Evolutionary conservation across 1,284 basidiomycete species (phyloP).

Genomic region (Tetrapyrgos nigripes): DNA sequence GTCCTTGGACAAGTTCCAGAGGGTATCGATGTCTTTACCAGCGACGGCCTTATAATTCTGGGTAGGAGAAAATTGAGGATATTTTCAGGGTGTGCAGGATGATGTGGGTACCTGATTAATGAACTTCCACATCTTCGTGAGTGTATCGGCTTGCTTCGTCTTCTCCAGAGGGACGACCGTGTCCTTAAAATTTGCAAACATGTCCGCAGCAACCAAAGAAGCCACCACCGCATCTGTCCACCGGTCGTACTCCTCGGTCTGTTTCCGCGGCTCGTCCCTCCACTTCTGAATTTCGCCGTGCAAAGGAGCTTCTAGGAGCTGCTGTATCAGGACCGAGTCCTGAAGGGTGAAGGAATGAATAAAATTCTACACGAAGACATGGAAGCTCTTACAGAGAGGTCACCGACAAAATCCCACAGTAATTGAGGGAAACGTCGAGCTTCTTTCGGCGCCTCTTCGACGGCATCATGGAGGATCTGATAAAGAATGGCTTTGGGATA

Average conservation of each 20-base stretch:
- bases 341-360: constrained; percentile 29
- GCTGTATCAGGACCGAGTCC: constrained; percentile 68
- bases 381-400: constrained; percentile 65
- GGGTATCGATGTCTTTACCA: constrained; percentile 59
- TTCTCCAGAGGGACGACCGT: constrained; percentile 64
- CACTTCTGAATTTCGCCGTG: constrained; percentile 54
- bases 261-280: constrained; percentile 52
- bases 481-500: constrained; percentile 71
- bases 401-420: constrained; percentile 79
- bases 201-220: constrained; percentile 61
- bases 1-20: constrained; percentile 69
- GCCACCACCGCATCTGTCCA: constrained; percentile 72
- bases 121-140: constrained; percentile 68
- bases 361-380: background rate
- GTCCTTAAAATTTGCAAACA: constrained; percentile 57
- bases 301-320: constrained; percentile 64
- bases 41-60: constrained; percentile 66
- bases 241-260: constrained; percentile 61
- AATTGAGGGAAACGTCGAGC: constrained; percentile 75
- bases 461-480: constrained; percentile 68
- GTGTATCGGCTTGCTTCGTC: constrained; percentile 51
- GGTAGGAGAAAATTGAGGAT: constrained; percentile 4
- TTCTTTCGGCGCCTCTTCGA: constrained; percentile 72
- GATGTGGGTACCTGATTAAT: constrained; percentile 59
- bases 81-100: background rate